phyloP scores from a whole-genome alignment of 805 yeast genomes.

The Kodamaea lidongshanica region DNA sequence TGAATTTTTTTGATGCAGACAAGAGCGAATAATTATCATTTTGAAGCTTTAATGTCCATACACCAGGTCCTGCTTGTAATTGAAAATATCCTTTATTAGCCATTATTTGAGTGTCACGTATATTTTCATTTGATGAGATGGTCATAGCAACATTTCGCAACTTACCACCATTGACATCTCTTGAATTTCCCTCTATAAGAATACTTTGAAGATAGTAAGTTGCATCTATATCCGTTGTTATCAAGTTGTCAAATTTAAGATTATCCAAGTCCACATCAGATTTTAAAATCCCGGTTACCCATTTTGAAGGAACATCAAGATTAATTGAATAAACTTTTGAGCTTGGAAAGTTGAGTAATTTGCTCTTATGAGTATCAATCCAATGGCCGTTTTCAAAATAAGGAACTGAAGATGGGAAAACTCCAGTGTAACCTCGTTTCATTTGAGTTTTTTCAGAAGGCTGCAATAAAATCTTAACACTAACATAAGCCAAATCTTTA shows the following conservation, averaged over 20 bases:
- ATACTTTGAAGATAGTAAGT: conserved; percentile 47
- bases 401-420: conserved; percentile 28
- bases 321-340: conserved; percentile 47
- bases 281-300: conserved; percentile 56
- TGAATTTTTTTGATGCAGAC: conserved; percentile 36
- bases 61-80: conserved; percentile 66
- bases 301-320: conserved; percentile 55
- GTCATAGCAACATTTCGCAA: no score
- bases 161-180: conserved; percentile 35
- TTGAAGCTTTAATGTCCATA: conserved; percentile 50
- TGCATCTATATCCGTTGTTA: conserved; percentile 35
- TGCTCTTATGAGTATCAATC: conserved; percentile 17
- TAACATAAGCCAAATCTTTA: conserved; percentile 42
- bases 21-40: conserved; percentile 26
- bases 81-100: conserved; percentile 80
- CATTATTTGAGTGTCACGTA: conserved; percentile 69
- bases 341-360: conserved; percentile 44
- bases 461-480: conserved; percentile 48
- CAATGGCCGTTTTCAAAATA: conserved; percentile 15
- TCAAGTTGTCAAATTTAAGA: conserved; percentile 38
- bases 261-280: conserved; percentile 58
- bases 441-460: conserved; percentile 50
- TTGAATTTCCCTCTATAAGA: conserved; percentile 66
- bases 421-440: conserved; percentile 53
- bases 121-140: conserved; percentile 29